Evolutionary conservation across 352 stramenopile genomes (phyloP).

Genomic region (Globisporangium takayamanum): DNA sequence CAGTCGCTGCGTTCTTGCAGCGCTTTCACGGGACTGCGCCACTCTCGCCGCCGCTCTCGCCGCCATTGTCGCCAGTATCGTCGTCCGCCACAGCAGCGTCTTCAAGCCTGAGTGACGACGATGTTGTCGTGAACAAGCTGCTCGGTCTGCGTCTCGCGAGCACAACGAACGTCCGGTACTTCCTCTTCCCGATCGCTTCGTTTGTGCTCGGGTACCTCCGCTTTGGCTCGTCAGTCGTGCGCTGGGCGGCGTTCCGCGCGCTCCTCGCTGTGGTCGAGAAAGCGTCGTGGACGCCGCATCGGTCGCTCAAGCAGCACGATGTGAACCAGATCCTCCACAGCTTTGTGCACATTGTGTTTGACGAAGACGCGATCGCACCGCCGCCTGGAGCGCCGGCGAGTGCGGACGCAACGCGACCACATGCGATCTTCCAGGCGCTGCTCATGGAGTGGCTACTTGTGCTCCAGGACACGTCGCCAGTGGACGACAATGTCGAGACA

Average conservation of each 20-base stretch:
- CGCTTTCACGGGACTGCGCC: slow-evolving; percentile 33
- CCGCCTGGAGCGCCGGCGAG: not conserved
- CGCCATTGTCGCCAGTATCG: not conserved
- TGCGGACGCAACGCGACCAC: not conserved
- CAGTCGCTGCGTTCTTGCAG: slow-evolving; percentile 34
- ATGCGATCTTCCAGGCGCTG: slow-evolving; percentile 35
- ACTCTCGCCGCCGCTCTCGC: too few relatives aligned
- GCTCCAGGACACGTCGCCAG: slow-evolving; percentile 31
- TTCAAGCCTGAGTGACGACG: slow-evolving; percentile 19
- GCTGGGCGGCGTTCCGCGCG: slow-evolving; percentile 47
- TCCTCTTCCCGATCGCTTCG: slow-evolving; percentile 41
- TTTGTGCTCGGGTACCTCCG: slow-evolving; percentile 50
- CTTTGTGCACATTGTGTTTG: slow-evolving; percentile 50
- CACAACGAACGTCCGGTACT: slow-evolving; percentile 34
- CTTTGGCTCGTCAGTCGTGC: slow-evolving; percentile 30
- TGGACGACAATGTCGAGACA: slow-evolving; percentile 34
- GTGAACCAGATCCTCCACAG: slow-evolving; percentile 40
- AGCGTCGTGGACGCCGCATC: slow-evolving; percentile 33
- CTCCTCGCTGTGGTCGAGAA: slow-evolving; percentile 59
- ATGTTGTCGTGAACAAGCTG: slow-evolving; percentile 25
- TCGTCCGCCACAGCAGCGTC: not conserved
- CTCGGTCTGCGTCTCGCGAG: slow-evolving; percentile 25
- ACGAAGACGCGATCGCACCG: slow-evolving; percentile 29
- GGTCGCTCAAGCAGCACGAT: slow-evolving; percentile 30
- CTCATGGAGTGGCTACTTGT: slow-evolving; percentile 49